Base-by-base conservation (phyloP, 306 rosid genomes). In the Rubus idaeus region DNA sequence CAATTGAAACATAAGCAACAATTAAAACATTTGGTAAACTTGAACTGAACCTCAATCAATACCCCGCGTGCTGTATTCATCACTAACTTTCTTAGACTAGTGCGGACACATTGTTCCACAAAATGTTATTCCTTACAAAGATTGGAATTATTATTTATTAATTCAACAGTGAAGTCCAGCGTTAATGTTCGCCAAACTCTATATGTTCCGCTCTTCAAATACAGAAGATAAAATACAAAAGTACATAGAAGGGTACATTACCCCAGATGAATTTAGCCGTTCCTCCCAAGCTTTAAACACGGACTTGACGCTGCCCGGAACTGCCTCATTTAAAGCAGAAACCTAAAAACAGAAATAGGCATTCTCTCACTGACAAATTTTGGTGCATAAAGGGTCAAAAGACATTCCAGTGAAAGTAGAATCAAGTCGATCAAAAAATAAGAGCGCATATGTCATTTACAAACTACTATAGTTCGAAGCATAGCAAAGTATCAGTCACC, bases 211-310 rank as follows among this genome's bases (percentile, higher is more conserved):
- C 47, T 17, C 47, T 20, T 49, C 45, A 72, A 14, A 18, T 5
- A 44, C 6, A 66, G 39, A 75, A 68, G 49, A 30, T 53, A 41
- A 75, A 70, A 20, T 40, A 23, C 12, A 47, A 56, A 76, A n/a
- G 63, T 57, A 30, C 10, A 67, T 44, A 70, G 4, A 10, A 75
- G 76, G 68, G 72, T 66, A 21, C 76, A 58, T 73, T 89, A 91
- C 99, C 92, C 83, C 97, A 77, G 93, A 82, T 76, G 87, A 83
- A 79, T 85, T 79, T 78, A 95, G 76, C 56, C 97, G 90, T 9
- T 95, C 86, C 78, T 95, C 99, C 99, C 99, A 95, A 81, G 97
- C 91, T 89, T 90, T 95, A 70, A 95, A 90, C 57, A 95, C 97
- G 2, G 97, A 92, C 79, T 89, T 92, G 50, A 78, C 99, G 68